phyloP scores from a whole-genome alignment of 345 rosid species.

The Gossypium turneri region DNA sequence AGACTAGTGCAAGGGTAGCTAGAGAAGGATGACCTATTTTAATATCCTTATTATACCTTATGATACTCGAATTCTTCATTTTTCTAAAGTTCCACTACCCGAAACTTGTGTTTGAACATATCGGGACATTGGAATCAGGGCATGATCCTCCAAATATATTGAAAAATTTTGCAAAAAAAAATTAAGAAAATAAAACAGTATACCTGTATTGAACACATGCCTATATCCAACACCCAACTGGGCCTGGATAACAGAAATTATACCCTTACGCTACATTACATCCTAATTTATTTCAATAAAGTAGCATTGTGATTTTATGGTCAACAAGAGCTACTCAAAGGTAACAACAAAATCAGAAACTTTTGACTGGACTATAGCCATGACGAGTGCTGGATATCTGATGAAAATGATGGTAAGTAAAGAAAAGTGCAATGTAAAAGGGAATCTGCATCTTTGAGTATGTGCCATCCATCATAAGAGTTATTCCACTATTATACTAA shows the following conservation, averaged over 20 bases:
- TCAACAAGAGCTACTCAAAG: slow-evolving; percentile 11
- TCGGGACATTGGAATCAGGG: not conserved
- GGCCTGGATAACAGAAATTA: not conserved
- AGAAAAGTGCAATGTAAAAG: slow-evolving; percentile 12
- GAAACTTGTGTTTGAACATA: not conserved
- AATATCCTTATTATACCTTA: not conserved
- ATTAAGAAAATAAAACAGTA: no score
- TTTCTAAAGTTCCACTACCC: not conserved
- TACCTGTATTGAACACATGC: no score
- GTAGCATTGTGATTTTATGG: slow-evolving; percentile 16
- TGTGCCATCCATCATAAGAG: not conserved
- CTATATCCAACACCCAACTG: no score
- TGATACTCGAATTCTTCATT: not conserved
- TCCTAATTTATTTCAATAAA: slow-evolving; percentile 17
- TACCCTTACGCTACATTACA: not conserved
- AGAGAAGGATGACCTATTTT: not conserved
- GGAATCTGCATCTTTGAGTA: slow-evolving; percentile 2
- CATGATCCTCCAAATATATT: not conserved
- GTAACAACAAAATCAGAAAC: not conserved
- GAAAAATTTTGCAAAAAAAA: not conserved
- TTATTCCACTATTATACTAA: not conserved
- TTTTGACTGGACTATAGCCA: not conserved
- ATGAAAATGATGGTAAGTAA: not conserved
- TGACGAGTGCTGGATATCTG: not conserved
- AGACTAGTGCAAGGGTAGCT: slow-evolving; percentile 3